Percentiles rank a stretch among this genome's conserved stretches.
Evolutionary conservation across 768 basidiomycete genomes (phyloP).

Genomic region (Mycena vitilis): DNA sequence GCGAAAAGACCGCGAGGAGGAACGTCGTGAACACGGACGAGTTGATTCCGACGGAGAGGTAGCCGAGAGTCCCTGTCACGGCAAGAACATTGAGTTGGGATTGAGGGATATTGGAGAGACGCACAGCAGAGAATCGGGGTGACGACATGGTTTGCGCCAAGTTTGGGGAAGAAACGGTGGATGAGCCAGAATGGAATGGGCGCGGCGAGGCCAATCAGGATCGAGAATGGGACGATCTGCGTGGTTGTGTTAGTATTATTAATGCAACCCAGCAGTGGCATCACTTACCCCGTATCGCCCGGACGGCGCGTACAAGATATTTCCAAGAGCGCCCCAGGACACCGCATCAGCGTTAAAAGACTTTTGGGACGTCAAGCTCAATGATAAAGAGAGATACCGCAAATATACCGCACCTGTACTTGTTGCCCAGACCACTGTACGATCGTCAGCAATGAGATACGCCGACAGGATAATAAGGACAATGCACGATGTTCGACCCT

Average conservation of each 20-base stretch:
- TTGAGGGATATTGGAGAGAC: neutral
- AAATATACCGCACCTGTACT: constrained; percentile 47
- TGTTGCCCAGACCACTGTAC: constrained; percentile 56
- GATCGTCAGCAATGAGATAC: neutral
- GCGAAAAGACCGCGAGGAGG: constrained; percentile 56
- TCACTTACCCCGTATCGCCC: constrained; percentile 54
- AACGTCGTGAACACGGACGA: constrained; percentile 56
- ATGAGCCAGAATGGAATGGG: constrained; percentile 66
- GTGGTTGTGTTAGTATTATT: neutral
- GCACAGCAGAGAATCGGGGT: constrained; percentile 58
- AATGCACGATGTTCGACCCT: constrained; percentile 61
- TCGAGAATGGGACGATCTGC: constrained; percentile 47
- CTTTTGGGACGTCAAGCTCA: constrained; percentile 20
- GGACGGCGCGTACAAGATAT: constrained; percentile 57
- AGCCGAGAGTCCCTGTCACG: constrained; percentile 56
- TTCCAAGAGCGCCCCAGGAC: constrained; percentile 63
- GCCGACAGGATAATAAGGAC: neutral
- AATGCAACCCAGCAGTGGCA: neutral
- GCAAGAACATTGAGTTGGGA: constrained; percentile 2
- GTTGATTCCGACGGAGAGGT: constrained; percentile 63
- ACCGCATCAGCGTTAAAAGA: constrained; percentile 59
- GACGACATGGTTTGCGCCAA: constrained; percentile 58
- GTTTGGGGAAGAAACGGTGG: constrained; percentile 57
- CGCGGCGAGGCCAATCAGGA: constrained; percentile 58
- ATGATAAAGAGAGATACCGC: neutral